Percentiles rank a stretch among this genome's conserved stretches.
phyloP scores from a whole-genome alignment of 805 yeast species.

The Kuraishia ogatae region DNA sequence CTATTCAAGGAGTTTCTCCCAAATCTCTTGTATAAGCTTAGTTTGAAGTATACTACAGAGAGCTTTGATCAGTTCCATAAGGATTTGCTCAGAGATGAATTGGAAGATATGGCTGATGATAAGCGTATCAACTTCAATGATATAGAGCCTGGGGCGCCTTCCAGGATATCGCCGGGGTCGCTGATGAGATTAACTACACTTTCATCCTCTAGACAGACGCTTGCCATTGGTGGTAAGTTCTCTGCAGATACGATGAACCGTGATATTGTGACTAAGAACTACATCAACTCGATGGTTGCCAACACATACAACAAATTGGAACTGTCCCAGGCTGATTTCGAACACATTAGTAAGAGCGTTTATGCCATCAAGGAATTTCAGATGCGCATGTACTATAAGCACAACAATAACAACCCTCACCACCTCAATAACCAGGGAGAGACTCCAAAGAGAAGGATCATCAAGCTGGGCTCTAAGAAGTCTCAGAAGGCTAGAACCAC shows the following conservation, averaged over 20 bases:
- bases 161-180: slow-evolving; percentile 51
- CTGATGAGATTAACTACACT: slow-evolving; percentile 60
- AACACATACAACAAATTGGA: slow-evolving; percentile 22
- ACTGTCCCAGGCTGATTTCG: slow-evolving; percentile 19
- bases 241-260: slow-evolving; percentile 24
- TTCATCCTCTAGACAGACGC: slow-evolving; percentile 69
- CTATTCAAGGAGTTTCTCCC: slow-evolving; percentile 81
- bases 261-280: slow-evolving; percentile 23
- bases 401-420: slow-evolving; percentile 14
- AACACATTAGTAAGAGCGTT: slow-evolving; percentile 27
- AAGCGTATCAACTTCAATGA: slow-evolving; percentile 35
- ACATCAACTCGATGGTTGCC: slow-evolving; percentile 19
- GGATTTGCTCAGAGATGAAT: slow-evolving; percentile 22
- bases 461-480: slow-evolving; percentile 17
- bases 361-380: slow-evolving; percentile 37
- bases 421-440: slow-evolving; percentile 17
- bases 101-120: slow-evolving; percentile 16
- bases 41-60: slow-evolving; percentile 51
- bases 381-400: slow-evolving; percentile 29
- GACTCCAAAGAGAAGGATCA: slow-evolving; percentile 35
- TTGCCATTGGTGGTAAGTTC: slow-evolving; percentile 44
- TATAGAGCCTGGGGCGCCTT: slow-evolving; percentile 51
- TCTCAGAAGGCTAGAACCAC: not conserved
- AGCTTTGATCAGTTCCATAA: slow-evolving; percentile 26
- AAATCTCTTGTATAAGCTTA: slow-evolving; percentile 65